Evolutionary conservation across 768 basidiomycete genomes (phyloP), one percentile per base, ranked within the genome.

Genomic region (Boletus insuetus): DNA sequence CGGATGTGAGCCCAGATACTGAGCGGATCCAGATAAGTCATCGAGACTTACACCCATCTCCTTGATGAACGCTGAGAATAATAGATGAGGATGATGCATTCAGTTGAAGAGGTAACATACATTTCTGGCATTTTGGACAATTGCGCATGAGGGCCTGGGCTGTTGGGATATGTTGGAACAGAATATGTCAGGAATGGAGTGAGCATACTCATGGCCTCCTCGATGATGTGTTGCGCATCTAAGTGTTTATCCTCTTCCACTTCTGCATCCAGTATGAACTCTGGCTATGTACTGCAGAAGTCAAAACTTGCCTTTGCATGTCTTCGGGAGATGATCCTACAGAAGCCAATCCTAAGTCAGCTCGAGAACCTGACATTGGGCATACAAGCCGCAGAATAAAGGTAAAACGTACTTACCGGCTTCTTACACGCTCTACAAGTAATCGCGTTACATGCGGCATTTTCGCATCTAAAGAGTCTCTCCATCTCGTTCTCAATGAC

Each of bases 121-220:
- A 79, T 79, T 93, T 91, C 50, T 82, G 69, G 71, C 91, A 96
- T 54, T 85, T 87, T 0, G 94, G 94, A 71, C 94, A 97, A 58
- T 85, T 87, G 37, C 94, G 81, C 84, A 93, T 89, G 13, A 95
- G 74, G 4, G 94, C 94, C 42, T 79, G 78, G 34, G 90, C 89
- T 91, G 51, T 12, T 55, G 38, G 44, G 31, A 5, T 44, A 58
- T 19, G 61, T 59, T 35, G 52, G 40, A 37, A 40, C 17, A 39
- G 32, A 9, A 34, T 26, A 43, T 2, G 40, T 16, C 49, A 31
- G n/a, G 29, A 24, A 50, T 45, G 35, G 8, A 72, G 79, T 10
- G 31, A 2, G 31, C 65, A 43, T 41, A 89, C 91, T 91, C 94
- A 97, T 97, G 3, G 94, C 94, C 65, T 97, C 94, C 67, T 97